phyloP scores from a whole-genome alignment of 2,329 filamentous ascomycete genomes.

The Aspergillus eucalypticola region DNA sequence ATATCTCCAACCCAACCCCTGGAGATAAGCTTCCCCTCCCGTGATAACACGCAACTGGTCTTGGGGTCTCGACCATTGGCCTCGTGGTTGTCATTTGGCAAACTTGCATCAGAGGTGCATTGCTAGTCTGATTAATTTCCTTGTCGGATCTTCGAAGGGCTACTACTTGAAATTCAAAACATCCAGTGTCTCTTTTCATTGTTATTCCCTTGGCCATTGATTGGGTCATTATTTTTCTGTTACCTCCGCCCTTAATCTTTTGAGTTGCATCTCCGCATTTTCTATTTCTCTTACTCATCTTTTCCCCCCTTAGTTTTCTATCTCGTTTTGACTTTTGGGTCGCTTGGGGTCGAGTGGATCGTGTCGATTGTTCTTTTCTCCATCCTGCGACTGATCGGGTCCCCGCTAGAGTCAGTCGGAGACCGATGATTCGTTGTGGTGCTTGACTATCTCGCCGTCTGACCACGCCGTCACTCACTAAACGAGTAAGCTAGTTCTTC shows the following conservation, averaged over 20 bases:
- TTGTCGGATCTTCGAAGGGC: slow-evolving; percentile 6
- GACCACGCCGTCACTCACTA: neutral
- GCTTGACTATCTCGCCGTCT: neutral
- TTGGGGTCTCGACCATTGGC: neutral
- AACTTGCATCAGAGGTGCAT: neutral
- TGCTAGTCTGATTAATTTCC: neutral
- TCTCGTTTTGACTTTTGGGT: neutral
- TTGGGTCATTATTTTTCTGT: neutral
- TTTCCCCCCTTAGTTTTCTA: neutral
- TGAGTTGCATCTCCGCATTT: slow-evolving; percentile 1
- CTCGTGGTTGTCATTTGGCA: slow-evolving; percentile 8
- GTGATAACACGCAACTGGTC: neutral
- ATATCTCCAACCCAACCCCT: neutral
- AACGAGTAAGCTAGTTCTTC: neutral
- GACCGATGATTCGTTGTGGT: neutral
- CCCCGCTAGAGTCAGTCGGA: neutral
- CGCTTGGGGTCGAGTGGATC: neutral
- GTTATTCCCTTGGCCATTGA: neutral
- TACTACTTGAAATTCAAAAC: slow-evolving; percentile 3
- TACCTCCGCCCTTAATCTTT: neutral
- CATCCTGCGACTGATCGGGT: neutral
- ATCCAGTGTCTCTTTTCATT: neutral
- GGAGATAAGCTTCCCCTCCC: neutral
- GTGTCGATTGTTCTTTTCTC: neutral
- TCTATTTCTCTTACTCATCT: neutral